Evolutionary conservation across 441 rosid genomes (phyloP).

Genomic region (Mallotus japonicus): DNA sequence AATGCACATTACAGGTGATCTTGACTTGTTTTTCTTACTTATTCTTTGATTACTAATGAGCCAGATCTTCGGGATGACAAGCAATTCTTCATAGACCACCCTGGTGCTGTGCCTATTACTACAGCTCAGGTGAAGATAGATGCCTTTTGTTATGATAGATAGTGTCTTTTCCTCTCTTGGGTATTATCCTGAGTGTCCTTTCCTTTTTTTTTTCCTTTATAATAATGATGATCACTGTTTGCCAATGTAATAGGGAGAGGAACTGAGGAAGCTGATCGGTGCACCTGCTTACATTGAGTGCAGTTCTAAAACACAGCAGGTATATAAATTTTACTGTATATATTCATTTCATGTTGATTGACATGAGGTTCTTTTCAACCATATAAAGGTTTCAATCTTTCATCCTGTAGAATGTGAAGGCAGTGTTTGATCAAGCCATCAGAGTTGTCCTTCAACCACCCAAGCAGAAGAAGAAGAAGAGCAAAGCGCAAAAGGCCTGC

Average conservation of each 20-base stretch:
- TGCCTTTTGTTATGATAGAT: constrained; percentile 7
- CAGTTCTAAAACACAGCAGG: constrained; percentile 98
- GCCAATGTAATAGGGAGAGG: constrained; percentile 69
- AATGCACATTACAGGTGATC: neutral
- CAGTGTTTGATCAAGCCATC: constrained; percentile 84
- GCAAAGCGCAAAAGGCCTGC: constrained; percentile 65
- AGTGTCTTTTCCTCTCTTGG: neutral
- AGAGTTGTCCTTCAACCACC: constrained; percentile 93
- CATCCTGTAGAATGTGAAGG: constrained; percentile 74
- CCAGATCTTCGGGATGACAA: constrained; percentile 84
- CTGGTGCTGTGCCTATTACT: constrained; percentile 77
- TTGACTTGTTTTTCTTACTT: constrained; percentile 1
- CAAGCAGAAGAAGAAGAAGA: constrained; percentile 87
- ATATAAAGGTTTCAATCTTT: constrained; percentile 4
- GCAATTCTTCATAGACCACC: constrained; percentile 81
- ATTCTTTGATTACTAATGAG: constrained; percentile 22
- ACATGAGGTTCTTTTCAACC: neutral
- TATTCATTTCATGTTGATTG: neutral
- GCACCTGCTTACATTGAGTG: constrained; percentile 89
- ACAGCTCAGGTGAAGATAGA: constrained; percentile 54
- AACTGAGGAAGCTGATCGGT: constrained; percentile 79
- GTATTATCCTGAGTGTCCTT: neutral
- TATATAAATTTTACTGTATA: constrained; percentile 17
- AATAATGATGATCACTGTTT: constrained; percentile 5
- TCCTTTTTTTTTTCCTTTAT: neutral